Evolutionary conservation across 306 rosid species (phyloP).

Genomic region (Lotus japonicus): DNA sequence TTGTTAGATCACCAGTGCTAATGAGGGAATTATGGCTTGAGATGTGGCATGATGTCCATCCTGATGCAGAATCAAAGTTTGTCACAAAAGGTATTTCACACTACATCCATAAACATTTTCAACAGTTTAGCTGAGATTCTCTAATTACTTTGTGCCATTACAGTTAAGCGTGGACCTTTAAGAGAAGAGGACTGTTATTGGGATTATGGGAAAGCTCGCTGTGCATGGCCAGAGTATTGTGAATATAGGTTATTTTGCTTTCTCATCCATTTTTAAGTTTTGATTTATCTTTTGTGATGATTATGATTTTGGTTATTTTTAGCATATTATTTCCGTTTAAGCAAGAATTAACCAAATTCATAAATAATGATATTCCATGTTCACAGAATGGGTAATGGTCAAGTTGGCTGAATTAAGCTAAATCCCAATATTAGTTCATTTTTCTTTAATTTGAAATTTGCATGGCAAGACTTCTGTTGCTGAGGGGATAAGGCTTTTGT

Average conservation of each 20-base stretch:
- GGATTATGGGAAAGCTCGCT: conserved; percentile 99
- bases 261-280: neutral
- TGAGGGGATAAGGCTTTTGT: no score
- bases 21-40: conserved; percentile 99
- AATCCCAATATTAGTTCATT: neutral
- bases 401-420: conserved; percentile 13
- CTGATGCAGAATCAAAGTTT: conserved; percentile 61
- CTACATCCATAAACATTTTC: conserved; percentile 3
- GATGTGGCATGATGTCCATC: conserved; percentile 93
- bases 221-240: conserved; percentile 94
- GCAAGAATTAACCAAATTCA: neutral
- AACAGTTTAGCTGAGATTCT: conserved; percentile 24
- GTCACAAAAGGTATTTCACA: conserved; percentile 73
- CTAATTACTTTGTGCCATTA: conserved; percentile 19
- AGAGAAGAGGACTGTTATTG: conserved; percentile 95
- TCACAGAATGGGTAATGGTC: neutral
- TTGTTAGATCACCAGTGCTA: conserved; percentile 82
- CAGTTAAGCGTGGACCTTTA: conserved; percentile 97
- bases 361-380: neutral
- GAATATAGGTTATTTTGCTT: conserved; percentile 72
- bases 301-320: neutral
- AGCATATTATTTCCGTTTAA: neutral
- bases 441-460: neutral
- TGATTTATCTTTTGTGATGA: conserved; percentile 4
- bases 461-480: neutral